Evolutionary conservation across 306 rosid genomes (phyloP).

Genomic region (Medicago truncatula): DNA sequence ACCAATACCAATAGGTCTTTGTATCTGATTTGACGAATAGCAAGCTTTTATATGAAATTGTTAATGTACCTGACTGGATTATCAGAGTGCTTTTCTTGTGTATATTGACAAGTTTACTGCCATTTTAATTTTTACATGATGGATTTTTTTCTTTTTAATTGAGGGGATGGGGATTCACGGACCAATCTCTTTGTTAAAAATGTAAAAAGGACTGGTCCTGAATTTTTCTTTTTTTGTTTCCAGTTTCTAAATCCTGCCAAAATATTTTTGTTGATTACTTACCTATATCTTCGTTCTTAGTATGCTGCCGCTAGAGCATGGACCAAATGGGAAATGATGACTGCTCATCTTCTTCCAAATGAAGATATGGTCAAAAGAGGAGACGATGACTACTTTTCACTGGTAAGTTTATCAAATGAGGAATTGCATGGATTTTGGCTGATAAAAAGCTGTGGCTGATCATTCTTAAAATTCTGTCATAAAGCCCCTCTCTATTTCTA

Average conservation of each 20-base stretch:
- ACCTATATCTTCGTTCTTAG: conserved; percentile 53
- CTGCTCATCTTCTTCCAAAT: conserved; percentile 87
- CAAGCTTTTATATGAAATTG: background rate
- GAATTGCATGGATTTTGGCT: conserved; percentile 16
- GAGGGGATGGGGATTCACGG: background rate
- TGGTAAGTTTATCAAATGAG: conserved; percentile 56
- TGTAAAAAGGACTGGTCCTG: conserved; percentile 1
- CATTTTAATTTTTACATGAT: background rate
- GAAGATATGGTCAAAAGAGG: conserved; percentile 79
- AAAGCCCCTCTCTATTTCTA: conserved; percentile 7
- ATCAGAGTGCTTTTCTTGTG: conserved; percentile 19
- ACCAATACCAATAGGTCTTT: conserved; percentile 14
- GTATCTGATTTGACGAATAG: conserved; percentile 14
- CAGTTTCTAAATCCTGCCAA: conserved; percentile 8
- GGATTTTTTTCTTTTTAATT: conserved; percentile 3
- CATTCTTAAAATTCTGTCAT: background rate
- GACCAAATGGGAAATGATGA: conserved; percentile 99
- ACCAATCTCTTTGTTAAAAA: conserved; percentile 10
- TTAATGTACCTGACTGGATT: conserved; percentile 5
- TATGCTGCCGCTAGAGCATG: conserved; percentile 97
- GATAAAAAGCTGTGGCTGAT: conserved; percentile 11
- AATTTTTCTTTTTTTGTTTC: background rate
- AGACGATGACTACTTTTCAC: conserved; percentile 81
- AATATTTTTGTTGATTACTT: conserved; percentile 34
- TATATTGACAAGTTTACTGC: conserved; percentile 1